phyloP scores from a whole-genome alignment of 106 monocot genomes.

The Dioscorea dumetorum region DNA sequence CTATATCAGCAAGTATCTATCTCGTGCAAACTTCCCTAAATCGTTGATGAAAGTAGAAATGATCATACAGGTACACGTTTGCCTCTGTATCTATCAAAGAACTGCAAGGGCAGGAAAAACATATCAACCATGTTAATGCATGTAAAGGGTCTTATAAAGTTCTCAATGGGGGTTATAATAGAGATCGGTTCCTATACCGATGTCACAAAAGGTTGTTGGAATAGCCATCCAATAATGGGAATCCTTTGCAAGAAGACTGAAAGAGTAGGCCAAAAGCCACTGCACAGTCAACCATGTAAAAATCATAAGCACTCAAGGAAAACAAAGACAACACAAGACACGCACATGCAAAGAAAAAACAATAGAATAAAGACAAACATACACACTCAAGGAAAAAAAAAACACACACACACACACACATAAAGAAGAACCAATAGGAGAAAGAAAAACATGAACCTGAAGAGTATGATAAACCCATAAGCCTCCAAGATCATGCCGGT shows the following conservation, averaged over 20 bases:
- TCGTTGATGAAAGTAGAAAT: no score
- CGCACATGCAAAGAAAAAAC: no score
- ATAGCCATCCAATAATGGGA: slow-evolving; percentile 79
- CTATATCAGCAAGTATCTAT: no score
- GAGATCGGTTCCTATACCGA: slow-evolving; percentile 30
- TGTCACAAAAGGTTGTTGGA: slow-evolving; percentile 79
- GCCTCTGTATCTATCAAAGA: slow-evolving; percentile 38
- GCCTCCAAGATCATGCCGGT: slow-evolving; percentile 90
- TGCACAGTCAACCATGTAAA: slow-evolving; percentile 16
- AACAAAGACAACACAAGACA: not conserved
- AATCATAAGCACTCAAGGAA: not conserved
- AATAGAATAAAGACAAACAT: no score
- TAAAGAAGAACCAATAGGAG: no score
- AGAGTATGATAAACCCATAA: slow-evolving; percentile 88
- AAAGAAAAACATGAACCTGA: slow-evolving; percentile 43
- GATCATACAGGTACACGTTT: slow-evolving; percentile 42
- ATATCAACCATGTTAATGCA: not conserved
- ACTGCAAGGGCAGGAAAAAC: slow-evolving; percentile 10
- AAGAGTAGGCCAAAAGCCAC: slow-evolving; percentile 90
- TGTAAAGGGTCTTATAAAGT: not conserved
- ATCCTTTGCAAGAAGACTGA: slow-evolving; percentile 87
- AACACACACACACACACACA: no score
- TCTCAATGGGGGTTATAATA: not conserved
- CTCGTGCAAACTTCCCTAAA: no score
- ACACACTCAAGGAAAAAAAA: no score